Percentiles rank a stretch among this genome's conserved stretches.
Evolutionary conservation across 139 green algal genomes (phyloP).

Genomic region (Gonium pectorale): DNA sequence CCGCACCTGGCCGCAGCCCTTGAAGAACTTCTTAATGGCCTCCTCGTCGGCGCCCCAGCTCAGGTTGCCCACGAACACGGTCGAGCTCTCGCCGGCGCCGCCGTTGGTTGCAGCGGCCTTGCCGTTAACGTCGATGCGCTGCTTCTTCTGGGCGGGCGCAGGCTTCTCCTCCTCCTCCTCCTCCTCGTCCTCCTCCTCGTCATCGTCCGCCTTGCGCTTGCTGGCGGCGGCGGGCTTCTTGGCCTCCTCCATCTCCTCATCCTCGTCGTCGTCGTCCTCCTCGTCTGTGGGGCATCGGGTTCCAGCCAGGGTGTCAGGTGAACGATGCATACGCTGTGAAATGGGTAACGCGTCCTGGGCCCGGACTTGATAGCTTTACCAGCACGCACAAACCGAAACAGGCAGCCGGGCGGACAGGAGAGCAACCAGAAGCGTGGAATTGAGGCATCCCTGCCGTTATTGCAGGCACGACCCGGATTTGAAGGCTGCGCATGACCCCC

Average conservation of each 20-base stretch:
- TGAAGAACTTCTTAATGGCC: conserved; percentile 67
- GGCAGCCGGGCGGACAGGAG: no score
- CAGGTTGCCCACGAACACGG: conserved; percentile 82
- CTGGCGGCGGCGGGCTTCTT: conserved; percentile 15
- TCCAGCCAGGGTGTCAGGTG: no score
- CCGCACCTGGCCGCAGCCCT: conserved; percentile 69
- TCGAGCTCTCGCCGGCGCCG: conserved; percentile 44
- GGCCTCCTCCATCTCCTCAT: conserved; percentile 46
- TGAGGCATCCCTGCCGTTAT: no score
- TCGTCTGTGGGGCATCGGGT: not conserved
- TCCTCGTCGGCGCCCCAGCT: conserved; percentile 72
- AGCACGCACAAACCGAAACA: no score
- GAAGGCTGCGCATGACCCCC: no score
- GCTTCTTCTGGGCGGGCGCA: conserved; percentile 57
- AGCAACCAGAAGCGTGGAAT: no score
- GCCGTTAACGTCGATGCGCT: conserved; percentile 29
- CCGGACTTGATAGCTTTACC: no score
- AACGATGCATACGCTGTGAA: no score
- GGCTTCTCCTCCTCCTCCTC: conserved; percentile 43
- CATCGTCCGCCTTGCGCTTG: conserved; percentile 45
- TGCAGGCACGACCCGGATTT: no score
- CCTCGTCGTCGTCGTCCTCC: conserved; percentile 33
- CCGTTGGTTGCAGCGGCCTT: conserved; percentile 43
- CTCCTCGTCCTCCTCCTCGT: conserved; percentile 41
- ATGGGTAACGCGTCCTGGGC: no score